These are phyloP conservation scores for Pelargonium myrrhifolium DNA, from an alignment of 441 rosid species.

Conservation along the genomic window DNA sequence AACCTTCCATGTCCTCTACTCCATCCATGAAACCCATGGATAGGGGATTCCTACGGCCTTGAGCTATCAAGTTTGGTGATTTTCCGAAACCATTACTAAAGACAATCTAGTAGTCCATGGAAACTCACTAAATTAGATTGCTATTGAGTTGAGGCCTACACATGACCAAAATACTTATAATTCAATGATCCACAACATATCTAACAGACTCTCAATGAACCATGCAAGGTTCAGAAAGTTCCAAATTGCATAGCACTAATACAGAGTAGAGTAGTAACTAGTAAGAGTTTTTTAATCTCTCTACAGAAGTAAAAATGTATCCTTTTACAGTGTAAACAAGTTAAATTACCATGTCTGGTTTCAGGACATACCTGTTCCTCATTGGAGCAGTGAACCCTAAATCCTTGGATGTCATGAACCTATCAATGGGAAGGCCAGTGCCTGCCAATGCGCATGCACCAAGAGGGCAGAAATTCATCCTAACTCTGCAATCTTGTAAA, in stretches of 20 bases:
- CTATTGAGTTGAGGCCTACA: neutral
- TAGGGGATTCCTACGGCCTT: neutral
- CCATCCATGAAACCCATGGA: no score
- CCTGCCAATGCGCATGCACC: slow-evolving; percentile 99
- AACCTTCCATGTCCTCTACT: no score
- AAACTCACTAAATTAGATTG: neutral
- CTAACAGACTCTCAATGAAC: neutral
- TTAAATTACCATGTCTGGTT: neutral
- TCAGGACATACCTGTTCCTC: slow-evolving; percentile 67
- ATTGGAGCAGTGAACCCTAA: slow-evolving; percentile 76
- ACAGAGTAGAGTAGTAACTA: neutral
- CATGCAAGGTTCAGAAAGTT: neutral
- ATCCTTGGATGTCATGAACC: slow-evolving; percentile 71
- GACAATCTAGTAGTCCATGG: neutral
- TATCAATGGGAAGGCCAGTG: slow-evolving; percentile 81
- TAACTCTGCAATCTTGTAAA: slow-evolving; percentile 56
- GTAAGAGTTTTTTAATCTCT: neutral
- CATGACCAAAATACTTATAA: neutral
- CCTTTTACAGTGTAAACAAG: slow-evolving; percentile 3
- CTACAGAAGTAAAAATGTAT: neutral
- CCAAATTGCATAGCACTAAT: neutral
- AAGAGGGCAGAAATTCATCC: slow-evolving; percentile 71
- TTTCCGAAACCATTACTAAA: neutral
- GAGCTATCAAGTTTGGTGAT: neutral
- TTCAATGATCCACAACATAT: neutral